Percentiles rank a stretch among this genome's conserved stretches.
These are phyloP conservation scores for Naegleria lovaniensis DNA, from an alignment of 208 protist species.

Conservation along the genomic window DNA sequence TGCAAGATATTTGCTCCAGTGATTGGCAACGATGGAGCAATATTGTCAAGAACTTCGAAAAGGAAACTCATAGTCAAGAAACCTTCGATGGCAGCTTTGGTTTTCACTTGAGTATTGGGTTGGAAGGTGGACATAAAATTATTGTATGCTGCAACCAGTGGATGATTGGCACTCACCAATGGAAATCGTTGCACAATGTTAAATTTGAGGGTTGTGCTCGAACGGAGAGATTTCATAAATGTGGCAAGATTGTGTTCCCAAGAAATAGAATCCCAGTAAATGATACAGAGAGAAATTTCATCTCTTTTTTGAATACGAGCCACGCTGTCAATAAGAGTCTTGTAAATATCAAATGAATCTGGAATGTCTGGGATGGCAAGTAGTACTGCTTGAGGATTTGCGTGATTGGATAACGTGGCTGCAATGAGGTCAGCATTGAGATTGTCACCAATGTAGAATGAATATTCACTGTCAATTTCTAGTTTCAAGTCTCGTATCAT, in stretches of 20 bases:
- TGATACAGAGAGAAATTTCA: neutral
- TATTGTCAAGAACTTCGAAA: neutral
- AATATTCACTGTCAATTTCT: neutral
- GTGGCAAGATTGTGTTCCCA: neutral
- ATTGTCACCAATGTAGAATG: neutral
- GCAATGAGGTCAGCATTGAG: neutral
- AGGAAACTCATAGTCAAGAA: neutral
- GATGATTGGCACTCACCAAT: neutral
- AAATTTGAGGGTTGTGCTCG: neutral
- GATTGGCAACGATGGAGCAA: neutral
- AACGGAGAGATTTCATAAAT: neutral
- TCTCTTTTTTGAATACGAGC: neutral
- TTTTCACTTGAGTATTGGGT: neutral
- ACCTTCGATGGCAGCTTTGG: neutral
- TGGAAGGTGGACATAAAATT: neutral
- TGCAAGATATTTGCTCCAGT: neutral
- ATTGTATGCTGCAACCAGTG: neutral
- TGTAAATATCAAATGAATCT: neutral
- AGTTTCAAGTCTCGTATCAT: neutral
- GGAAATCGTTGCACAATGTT: neutral
- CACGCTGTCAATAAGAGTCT: neutral
- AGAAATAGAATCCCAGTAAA: neutral
- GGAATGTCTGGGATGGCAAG: neutral
- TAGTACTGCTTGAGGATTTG: neutral
- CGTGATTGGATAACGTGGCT: neutral